Evolutionary conservation across 768 basidiomycete genomes (phyloP).

Genomic region (Leccinellum albellum): DNA sequence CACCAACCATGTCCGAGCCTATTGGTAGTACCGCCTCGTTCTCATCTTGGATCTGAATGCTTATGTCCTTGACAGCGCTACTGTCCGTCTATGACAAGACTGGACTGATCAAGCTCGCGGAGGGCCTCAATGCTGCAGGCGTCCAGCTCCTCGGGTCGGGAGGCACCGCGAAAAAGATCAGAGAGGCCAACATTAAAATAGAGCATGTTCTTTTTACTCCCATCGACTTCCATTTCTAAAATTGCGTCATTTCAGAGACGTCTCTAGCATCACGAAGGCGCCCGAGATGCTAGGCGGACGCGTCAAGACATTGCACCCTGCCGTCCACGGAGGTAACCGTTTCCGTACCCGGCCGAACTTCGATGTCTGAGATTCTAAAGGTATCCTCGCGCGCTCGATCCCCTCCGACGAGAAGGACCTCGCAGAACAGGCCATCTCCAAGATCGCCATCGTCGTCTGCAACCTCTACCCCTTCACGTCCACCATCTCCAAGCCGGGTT

Average conservation of each 20-base stretch:
- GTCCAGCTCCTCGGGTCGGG: conserved; percentile 91
- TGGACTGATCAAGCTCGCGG: conserved; percentile 82
- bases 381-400: conserved; percentile 91
- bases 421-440: conserved; percentile 75
- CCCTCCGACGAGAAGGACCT: conserved; percentile 89
- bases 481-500: conserved; percentile 83
- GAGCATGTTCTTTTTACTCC: conserved; percentile 58
- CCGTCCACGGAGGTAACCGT: conserved; percentile 86
- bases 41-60: background rate
- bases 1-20: conserved; percentile 24
- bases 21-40: conserved; percentile 20
- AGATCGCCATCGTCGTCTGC: conserved; percentile 97
- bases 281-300: conserved; percentile 99
- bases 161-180: conserved; percentile 96
- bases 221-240: conserved; percentile 8
- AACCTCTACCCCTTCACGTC: conserved; percentile 97
- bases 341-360: background rate
- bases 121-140: conserved; percentile 75
- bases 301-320: conserved; percentile 97
- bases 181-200: conserved; percentile 87
- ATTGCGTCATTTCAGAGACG: conserved; percentile 64
- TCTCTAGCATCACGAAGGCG: conserved; percentile 94
- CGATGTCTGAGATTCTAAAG: conserved; percentile 37
- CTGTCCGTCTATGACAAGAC: conserved; percentile 97
- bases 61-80: conserved; percentile 52